phyloP scores from a whole-genome alignment of 495 filamentous ascomycete species.

The Hamigera avellanea region DNA sequence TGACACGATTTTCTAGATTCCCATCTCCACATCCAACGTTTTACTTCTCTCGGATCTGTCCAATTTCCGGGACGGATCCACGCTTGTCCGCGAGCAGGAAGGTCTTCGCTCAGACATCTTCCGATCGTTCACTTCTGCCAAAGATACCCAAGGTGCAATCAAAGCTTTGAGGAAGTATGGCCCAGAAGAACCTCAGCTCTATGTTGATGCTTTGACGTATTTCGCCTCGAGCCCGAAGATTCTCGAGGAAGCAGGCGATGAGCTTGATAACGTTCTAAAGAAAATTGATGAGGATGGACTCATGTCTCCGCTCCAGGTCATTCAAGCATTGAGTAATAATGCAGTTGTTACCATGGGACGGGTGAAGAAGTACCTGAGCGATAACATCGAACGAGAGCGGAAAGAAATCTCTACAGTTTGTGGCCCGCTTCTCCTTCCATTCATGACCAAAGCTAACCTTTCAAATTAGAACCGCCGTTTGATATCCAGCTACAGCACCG shows the following conservation, averaged over 20 bases:
- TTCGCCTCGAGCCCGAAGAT: conserved; percentile 76
- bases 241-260: conserved; percentile 75
- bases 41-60: conserved; percentile 86
- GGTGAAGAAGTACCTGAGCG: conserved; percentile 82
- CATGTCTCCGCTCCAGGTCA: conserved; percentile 93
- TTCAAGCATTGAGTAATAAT: conserved; percentile 79
- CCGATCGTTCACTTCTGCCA: conserved; percentile 86
- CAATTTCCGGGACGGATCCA: conserved; percentile 80
- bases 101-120: conserved; percentile 92
- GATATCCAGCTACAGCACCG: conserved; percentile 72
- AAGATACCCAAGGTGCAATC: conserved; percentile 83
- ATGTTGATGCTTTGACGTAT: conserved; percentile 85
- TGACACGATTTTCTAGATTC: conserved; percentile 38
- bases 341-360: conserved; percentile 93
- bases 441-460: conserved; percentile 6
- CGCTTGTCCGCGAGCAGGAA: conserved; percentile 85
- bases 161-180: conserved; percentile 85
- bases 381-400: conserved; percentile 79
- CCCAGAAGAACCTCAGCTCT: conserved; percentile 81
- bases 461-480: conserved; percentile 59
- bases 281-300: conserved; percentile 84
- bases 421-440: neutral
- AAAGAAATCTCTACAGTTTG: conserved; percentile 63
- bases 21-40: conserved; percentile 90
- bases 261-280: conserved; percentile 65